Percentiles rank a stretch among this genome's conserved stretches.
phyloP scores from a whole-genome alignment of 441 rosid genomes.

The Populus trichocarpa region DNA sequence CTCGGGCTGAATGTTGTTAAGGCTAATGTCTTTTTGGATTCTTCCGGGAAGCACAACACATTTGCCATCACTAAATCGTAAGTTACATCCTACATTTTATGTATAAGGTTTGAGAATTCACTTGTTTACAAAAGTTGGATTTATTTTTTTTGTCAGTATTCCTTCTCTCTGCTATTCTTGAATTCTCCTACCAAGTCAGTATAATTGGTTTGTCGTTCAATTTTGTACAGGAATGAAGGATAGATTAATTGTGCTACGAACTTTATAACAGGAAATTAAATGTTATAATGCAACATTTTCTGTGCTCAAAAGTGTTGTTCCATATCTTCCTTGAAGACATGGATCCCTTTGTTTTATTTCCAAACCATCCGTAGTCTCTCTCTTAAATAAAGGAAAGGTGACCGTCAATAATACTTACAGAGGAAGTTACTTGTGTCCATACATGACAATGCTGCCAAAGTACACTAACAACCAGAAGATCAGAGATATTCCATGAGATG shows the following conservation, averaged over 20 bases:
- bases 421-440: not conserved
- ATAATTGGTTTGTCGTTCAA: not conserved
- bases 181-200: not conserved
- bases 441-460: not conserved
- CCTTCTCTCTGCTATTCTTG: not conserved
- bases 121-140: not conserved
- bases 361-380: not conserved
- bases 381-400: not conserved
- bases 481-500: not conserved
- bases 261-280: too few relatives aligned
- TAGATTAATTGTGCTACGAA: not conserved
- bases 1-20: slow-evolving; percentile 90
- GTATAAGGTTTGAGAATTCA: not conserved
- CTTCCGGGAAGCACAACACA: slow-evolving; percentile 95
- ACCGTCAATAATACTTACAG: not conserved
- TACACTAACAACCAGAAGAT: not conserved
- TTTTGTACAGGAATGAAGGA: not conserved
- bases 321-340: not conserved
- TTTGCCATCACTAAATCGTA: slow-evolving; percentile 86
- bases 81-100: slow-evolving; percentile 19
- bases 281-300: not conserved
- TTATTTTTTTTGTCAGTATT: not conserved
- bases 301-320: not conserved
- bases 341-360: not conserved
- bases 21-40: slow-evolving; percentile 89